Conservation (phyloP, 495 filamentous ascomycete species). For the Hypoxylon subgilvum region DNA sequence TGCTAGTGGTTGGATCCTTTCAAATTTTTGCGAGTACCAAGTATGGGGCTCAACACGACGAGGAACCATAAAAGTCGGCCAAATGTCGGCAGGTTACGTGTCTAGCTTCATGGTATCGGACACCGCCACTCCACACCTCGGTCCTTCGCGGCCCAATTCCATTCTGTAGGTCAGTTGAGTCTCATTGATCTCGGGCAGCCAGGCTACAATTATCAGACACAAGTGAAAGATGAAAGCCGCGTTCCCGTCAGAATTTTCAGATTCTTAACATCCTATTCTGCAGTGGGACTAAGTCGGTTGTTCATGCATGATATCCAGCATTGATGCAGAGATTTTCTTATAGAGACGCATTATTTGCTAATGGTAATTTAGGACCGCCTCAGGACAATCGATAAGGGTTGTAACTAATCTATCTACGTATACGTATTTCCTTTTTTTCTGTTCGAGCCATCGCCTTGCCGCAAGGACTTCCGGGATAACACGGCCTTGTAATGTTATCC, state of each 20-base stretch:
- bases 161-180: conserved; percentile 24
- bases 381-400: too few relatives aligned
- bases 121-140: conserved; percentile 37
- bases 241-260: conserved; percentile 23
- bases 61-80: conserved; percentile 31
- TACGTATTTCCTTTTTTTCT: too few relatives aligned
- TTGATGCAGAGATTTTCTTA: background rate
- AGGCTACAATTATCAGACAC: conserved; percentile 16
- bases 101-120: conserved; percentile 31
- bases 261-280: conserved; percentile 20
- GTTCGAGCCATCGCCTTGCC: too few relatives aligned
- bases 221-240: conserved; percentile 4
- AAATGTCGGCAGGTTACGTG: conserved; percentile 33
- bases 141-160: conserved; percentile 35
- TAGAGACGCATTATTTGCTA: too few relatives aligned
- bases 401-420: too few relatives aligned
- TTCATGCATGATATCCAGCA: conserved; percentile 15
- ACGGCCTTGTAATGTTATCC: conserved; percentile 8
- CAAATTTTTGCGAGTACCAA: conserved; percentile 3
- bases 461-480: conserved; percentile 15
- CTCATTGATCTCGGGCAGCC: conserved; percentile 18
- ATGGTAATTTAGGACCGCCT: too few relatives aligned
- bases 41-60: conserved; percentile 25
- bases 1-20: conserved; percentile 16
- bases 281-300: conserved; percentile 11